Conservation (phyloP, 805 yeast species). For the Wickerhamomyces xylosicus region DNA sequence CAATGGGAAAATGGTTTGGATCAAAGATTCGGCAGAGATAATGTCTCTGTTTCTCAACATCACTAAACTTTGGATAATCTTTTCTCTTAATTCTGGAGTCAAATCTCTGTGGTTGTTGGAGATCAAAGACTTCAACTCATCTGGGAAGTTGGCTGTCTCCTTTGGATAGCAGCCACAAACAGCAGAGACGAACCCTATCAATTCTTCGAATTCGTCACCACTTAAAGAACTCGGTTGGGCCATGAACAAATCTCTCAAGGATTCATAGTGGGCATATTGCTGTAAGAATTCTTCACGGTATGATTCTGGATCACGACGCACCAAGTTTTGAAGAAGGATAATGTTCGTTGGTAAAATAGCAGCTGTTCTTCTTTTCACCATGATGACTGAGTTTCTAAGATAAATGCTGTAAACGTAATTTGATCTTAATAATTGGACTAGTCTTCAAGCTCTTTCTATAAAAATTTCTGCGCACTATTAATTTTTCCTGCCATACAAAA, state of each 20-base stretch:
- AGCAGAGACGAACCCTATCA: conserved; percentile 85
- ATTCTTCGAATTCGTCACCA: conserved; percentile 50
- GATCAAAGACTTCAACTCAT: conserved; percentile 62
- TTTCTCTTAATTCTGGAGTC: conserved; percentile 80
- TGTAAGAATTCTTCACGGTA: conserved; percentile 89
- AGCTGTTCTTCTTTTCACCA: conserved; percentile 87
- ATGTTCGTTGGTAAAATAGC: conserved; percentile 90
- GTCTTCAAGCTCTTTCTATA: too few relatives aligned
- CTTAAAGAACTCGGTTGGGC: conserved; percentile 49
- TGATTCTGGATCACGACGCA: conserved; percentile 88
- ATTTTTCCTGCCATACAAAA: too few relatives aligned
- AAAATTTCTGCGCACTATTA: too few relatives aligned
- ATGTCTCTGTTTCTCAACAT: conserved; percentile 84
- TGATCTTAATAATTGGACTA: too few relatives aligned
- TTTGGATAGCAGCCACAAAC: conserved; percentile 85
- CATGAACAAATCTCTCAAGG: conserved; percentile 79
- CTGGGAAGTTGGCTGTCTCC: conserved; percentile 78
- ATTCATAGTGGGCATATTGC: conserved; percentile 87
- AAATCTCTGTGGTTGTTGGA: conserved; percentile 70
- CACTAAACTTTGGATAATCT: conserved; percentile 79
- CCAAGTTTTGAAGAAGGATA: conserved; percentile 82
- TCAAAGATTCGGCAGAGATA: conserved; percentile 67
- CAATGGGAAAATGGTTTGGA: conserved; percentile 84
- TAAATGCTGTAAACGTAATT: too few relatives aligned
- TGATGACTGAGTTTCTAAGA: conserved; percentile 24